A percentile compares a stretch with the other conserved stretches of the same genome.
phyloP scores from a whole-genome alignment of 2,329 filamentous ascomycete genomes.

The Penicillium sp. region DNA sequence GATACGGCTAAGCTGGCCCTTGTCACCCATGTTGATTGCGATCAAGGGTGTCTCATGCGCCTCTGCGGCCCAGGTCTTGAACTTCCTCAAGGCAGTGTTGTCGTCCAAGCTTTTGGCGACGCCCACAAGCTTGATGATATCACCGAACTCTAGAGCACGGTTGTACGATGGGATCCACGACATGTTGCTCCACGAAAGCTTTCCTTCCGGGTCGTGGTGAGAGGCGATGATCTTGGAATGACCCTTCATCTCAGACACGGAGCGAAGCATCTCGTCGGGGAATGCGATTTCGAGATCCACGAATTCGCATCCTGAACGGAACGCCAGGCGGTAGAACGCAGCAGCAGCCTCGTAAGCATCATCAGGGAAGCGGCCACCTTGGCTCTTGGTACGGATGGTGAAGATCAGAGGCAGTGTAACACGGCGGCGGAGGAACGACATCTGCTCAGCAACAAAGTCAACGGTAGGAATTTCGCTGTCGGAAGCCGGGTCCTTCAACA shows the following conservation, averaged over 20 bases:
- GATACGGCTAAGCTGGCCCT: constrained; percentile 84
- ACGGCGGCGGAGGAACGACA: constrained; percentile 71
- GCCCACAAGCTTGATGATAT: constrained; percentile 92
- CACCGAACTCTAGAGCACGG: constrained; percentile 80
- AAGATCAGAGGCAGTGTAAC: constrained; percentile 83
- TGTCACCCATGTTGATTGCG: constrained; percentile 89
- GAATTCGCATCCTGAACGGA: constrained; percentile 85
- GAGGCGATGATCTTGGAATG: constrained; percentile 86
- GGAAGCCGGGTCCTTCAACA: constrained; percentile 70
- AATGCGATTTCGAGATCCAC: constrained; percentile 89
- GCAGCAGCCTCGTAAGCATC: constrained; percentile 67
- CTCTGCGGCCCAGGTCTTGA: constrained; percentile 71
- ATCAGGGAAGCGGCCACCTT: constrained; percentile 87
- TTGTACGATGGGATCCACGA: constrained; percentile 92
- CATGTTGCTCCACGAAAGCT: constrained; percentile 85
- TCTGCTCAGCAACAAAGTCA: constrained; percentile 78
- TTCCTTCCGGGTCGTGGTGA: constrained; percentile 80
- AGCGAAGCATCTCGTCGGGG: constrained; percentile 70
- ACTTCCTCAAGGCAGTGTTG: constrained; percentile 79
- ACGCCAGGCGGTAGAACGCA: constrained; percentile 71
- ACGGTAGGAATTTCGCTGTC: constrained; percentile 58
- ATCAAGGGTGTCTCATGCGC: constrained; percentile 82
- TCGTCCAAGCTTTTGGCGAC: constrained; percentile 73
- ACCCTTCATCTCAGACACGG: constrained; percentile 66
- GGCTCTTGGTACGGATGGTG: constrained; percentile 79